A percentile compares a stretch with the other conserved stretches of the same genome.
Conservation (phyloP, 228 moss, liverwort and hornwort species). For the Sphagnum magellanicum region DNA sequence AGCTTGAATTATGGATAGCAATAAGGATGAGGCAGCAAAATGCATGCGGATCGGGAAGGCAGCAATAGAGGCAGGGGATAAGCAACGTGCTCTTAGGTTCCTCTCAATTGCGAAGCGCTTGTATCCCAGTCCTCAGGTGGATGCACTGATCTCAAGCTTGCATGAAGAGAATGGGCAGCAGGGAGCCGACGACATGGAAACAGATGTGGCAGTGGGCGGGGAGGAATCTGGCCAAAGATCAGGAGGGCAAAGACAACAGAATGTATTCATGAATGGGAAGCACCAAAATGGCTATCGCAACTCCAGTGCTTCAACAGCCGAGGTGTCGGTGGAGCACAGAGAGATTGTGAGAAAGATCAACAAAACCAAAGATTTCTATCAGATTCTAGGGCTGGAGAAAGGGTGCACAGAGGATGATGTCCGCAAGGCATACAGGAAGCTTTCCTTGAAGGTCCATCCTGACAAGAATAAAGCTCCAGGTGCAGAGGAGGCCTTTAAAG, state of each 20-base stretch:
- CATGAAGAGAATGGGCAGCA: background rate
- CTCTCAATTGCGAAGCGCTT: slow-evolving; percentile 56
- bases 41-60: slow-evolving; percentile 48
- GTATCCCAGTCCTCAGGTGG: slow-evolving; percentile 47
- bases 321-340: slow-evolving; percentile 49
- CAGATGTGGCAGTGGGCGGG: background rate
- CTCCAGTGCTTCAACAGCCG: background rate
- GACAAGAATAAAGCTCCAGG: slow-evolving; percentile 85
- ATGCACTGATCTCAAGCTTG: slow-evolving; percentile 10
- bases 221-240: background rate
- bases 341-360: slow-evolving; percentile 85
- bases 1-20: slow-evolving; percentile 35
- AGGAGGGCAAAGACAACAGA: background rate
- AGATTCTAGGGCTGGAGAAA: slow-evolving; percentile 77
- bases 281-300: background rate
- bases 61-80: slow-evolving; percentile 49
- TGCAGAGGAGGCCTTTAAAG: slow-evolving; percentile 95
- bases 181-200: background rate
- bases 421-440: slow-evolving; percentile 90
- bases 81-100: slow-evolving; percentile 42
- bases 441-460: slow-evolving; percentile 98
- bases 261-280: background rate
- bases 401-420: slow-evolving; percentile 87
- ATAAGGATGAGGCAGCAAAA: slow-evolving; percentile 56
- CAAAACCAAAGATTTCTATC: slow-evolving; percentile 85